Conservation (phyloP, 192 early-diverging fungal species). For the Mortierella alpina region DNA sequence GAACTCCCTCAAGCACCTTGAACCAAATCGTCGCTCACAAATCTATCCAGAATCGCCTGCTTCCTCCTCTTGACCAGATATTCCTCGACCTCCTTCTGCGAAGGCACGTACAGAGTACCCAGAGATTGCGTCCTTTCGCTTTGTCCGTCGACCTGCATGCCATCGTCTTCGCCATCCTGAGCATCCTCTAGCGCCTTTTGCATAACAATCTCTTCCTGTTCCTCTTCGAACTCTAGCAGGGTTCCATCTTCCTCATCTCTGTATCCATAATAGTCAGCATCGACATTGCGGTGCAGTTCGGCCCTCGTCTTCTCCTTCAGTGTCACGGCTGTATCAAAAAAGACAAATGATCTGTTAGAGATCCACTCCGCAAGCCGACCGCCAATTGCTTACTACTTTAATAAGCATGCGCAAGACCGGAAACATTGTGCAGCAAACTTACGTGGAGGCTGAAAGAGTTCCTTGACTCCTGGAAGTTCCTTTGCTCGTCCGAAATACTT, state of each 20-base stretch:
- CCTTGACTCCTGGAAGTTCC: constrained; percentile 92
- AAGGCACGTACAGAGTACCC: constrained; percentile 64
- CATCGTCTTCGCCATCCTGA: constrained; percentile 36
- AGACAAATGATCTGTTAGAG: background rate
- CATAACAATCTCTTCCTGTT: constrained; percentile 61
- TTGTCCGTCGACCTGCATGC: constrained; percentile 50
- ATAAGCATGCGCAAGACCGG: background rate
- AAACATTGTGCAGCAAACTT: background rate
- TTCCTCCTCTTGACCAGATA: constrained; percentile 78
- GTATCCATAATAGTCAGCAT: constrained; percentile 97
- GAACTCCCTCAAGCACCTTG: background rate
- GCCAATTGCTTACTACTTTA: too few relatives aligned
- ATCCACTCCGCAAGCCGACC: background rate
- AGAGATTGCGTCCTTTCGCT: constrained; percentile 38
- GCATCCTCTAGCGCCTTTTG: constrained; percentile 40
- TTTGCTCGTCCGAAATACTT: constrained; percentile 98
- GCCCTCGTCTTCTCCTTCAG: constrained; percentile 67
- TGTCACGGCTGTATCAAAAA: constrained; percentile 41
- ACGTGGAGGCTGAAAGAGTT: constrained; percentile 88
- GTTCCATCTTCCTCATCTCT: constrained; percentile 90
- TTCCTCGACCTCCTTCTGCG: constrained; percentile 79
- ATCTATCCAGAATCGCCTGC: constrained; percentile 70
- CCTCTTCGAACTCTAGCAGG: constrained; percentile 82
- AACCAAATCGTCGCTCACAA: constrained; percentile 52
- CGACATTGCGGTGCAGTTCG: constrained; percentile 82